Base-by-base conservation (phyloP, 306 rosid genomes). In the Glycyrrhiza uralensis region DNA sequence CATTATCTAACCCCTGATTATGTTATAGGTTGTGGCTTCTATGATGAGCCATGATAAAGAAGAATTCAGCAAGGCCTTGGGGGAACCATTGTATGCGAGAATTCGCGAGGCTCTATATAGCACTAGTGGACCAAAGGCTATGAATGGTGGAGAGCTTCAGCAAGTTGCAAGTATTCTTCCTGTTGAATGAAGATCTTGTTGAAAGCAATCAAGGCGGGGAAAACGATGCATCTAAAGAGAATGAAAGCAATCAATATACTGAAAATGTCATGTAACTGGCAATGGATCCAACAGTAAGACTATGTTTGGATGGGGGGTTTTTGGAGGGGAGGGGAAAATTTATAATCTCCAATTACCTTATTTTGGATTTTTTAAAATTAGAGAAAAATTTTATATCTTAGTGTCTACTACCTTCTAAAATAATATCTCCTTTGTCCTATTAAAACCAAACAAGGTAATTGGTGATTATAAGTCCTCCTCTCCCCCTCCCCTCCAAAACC, bases 21-120 rank as follows among this genome's bases (percentile, higher is more conserved):
- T 57, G 51, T 56, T 72, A 12, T 73, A 89, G 97, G 85, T 75
- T 35, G 93, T 92, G 76, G 55, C 90, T 72, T 85, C 93, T 64
- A 81, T 50, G 54, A 75, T 70, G 74, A 82, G 76, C 26, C n/a
- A 69, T 0, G 85, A 84, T 59, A 77, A 79, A 66, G 88, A 85
- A 79, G 91, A 87, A 81, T 81, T 85, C 79, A 84, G 54, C 62
- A 82, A 84, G 72, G 88, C 91, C 18, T 79, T 89, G 81, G 75
- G 69, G 57, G 91, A 77, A 20, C 85, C 87, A 0, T 63, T 89
- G 26, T 92, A 89, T 76, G 71, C 80, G 51, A 77, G 80, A 54
- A 87, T 87, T 46, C 92, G 84, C 3, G 85, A 85, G 75, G 80
- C 93, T 81, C 85, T 88, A 45, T 82, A 33, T 75, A 47, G 52